These are phyloP conservation scores for Serendipita indica DNA, from an alignment of 768 basidiomycete genomes.

Conservation along the genomic window DNA sequence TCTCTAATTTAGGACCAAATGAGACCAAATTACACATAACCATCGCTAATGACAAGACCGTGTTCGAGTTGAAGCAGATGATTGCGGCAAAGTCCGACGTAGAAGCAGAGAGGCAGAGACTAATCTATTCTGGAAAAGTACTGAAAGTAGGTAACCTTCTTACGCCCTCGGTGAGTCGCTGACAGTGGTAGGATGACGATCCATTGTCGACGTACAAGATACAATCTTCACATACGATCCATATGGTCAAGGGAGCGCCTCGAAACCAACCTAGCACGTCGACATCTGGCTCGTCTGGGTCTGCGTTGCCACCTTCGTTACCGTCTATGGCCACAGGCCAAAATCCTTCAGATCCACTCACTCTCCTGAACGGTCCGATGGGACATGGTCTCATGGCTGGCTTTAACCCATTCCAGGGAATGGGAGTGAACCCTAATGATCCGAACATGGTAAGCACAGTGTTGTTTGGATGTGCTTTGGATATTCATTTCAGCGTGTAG, in stretches of 20 bases:
- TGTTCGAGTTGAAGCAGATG: constrained; percentile 77
- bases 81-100: constrained; percentile 80
- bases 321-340: constrained; percentile 88
- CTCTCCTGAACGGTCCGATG: constrained; percentile 61
- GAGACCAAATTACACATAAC: constrained; percentile 86
- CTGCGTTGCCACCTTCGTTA: constrained; percentile 27
- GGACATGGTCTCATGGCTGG: constrained; percentile 72
- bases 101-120: constrained; percentile 68
- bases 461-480: not conserved
- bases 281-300: constrained; percentile 22
- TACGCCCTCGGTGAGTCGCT: too few species aligned
- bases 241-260: constrained; percentile 81
- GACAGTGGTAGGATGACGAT: constrained; percentile 56
- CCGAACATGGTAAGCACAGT: constrained; percentile 68
- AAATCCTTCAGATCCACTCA: constrained; percentile 75
- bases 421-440: constrained; percentile 84
- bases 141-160: constrained; percentile 61
- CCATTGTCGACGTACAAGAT: constrained; percentile 75
- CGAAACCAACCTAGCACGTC: constrained; percentile 24
- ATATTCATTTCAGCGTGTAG: constrained; percentile 28
- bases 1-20: constrained; percentile 42
- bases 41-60: constrained; percentile 69
- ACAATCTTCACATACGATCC: constrained; percentile 72
- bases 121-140: constrained; percentile 88
- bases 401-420: constrained; percentile 80